Percentiles rank a stretch among this genome's conserved stretches.
phyloP scores from a whole-genome alignment of 306 rosid genomes.

The Glycyrrhiza uralensis region DNA sequence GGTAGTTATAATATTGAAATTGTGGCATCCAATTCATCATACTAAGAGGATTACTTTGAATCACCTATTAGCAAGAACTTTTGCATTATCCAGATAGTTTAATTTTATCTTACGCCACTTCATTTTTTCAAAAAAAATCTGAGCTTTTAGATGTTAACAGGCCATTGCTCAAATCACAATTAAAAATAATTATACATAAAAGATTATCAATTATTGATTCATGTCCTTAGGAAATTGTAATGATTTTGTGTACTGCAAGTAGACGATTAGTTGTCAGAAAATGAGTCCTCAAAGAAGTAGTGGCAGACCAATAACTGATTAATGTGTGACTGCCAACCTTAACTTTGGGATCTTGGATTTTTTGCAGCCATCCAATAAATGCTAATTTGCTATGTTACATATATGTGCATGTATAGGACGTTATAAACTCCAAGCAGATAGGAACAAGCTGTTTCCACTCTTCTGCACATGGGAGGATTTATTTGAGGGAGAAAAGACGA shows the following conservation, averaged over 20 bases:
- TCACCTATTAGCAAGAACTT: background rate
- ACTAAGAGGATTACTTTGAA: conserved; percentile 16
- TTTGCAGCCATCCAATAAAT: background rate
- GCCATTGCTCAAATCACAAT: conserved; percentile 25
- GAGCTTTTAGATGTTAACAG: conserved; percentile 29
- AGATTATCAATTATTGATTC: background rate
- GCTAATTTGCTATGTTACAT: background rate
- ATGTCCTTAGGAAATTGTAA: background rate
- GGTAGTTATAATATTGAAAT: conserved; percentile 28
- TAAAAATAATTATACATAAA: background rate
- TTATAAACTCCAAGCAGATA: background rate
- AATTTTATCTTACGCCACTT: conserved; percentile 28
- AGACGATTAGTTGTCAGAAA: conserved; percentile 6
- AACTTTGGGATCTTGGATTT: conserved; percentile 6
- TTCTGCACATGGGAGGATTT: background rate
- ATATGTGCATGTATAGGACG: background rate
- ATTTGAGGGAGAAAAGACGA: background rate
- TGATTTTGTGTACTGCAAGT: background rate
- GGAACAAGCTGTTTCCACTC: background rate
- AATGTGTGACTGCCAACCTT: conserved; percentile 18
- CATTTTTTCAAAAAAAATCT: background rate
- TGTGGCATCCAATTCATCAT: conserved; percentile 7
- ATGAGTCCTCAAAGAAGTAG: background rate
- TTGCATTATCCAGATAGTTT: conserved; percentile 15
- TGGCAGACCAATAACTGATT: conserved; percentile 29